Percentiles rank a stretch among this genome's conserved stretches.
These are phyloP conservation scores for Elongisporangium prolatum DNA, from an alignment of 352 stramenopile species.

Conservation along the genomic window DNA sequence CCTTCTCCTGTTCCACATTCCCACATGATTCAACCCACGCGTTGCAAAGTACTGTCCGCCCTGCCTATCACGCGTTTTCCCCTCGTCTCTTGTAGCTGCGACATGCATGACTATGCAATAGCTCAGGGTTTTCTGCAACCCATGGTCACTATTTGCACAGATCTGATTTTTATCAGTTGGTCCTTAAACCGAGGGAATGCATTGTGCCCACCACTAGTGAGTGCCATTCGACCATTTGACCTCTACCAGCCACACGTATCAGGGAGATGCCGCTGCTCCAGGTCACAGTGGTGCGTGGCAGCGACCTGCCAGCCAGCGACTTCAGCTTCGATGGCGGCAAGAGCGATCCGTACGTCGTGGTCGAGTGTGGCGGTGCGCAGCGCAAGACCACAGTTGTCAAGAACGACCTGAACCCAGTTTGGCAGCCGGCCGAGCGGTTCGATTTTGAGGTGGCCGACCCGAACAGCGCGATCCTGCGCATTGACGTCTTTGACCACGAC, in stretches of 20 bases:
- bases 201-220: not conserved
- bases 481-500: constrained; percentile 69
- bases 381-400: constrained; percentile 57
- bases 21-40: not conserved
- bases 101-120: not conserved
- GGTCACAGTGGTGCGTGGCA: constrained; percentile 39
- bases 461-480: constrained; percentile 34
- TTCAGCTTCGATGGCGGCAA: constrained; percentile 49
- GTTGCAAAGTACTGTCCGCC: not conserved
- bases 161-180: not conserved
- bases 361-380: constrained; percentile 41
- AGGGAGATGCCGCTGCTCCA: constrained; percentile 40
- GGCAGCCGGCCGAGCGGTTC: constrained; percentile 53
- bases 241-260: constrained; percentile 1
- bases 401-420: constrained; percentile 64
- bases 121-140: not conserved
- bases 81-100: not conserved
- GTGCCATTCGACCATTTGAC: not conserved
- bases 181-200: not conserved
- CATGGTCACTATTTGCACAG: not conserved
- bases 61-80: not conserved
- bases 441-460: constrained; percentile 46
- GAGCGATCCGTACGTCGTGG: constrained; percentile 72
- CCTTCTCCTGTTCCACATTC: not conserved
- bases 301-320: constrained; percentile 58